These are phyloP conservation scores for Colletotrichum sublineola DNA, from an alignment of 2,329 filamentous ascomycete species.

Conservation along the genomic window DNA sequence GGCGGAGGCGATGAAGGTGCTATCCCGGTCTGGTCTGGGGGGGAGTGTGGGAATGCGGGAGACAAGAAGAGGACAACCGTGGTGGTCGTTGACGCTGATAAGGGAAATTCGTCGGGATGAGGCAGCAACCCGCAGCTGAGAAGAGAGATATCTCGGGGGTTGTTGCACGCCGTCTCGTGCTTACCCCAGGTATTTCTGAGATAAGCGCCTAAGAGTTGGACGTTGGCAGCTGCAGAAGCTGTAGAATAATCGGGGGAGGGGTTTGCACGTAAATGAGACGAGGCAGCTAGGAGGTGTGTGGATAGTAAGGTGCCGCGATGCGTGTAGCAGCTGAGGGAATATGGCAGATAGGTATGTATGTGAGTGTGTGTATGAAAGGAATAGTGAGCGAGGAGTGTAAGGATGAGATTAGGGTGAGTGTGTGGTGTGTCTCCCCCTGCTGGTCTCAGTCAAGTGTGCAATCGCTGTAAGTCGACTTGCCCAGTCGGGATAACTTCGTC, in stretches of 20 bases:
- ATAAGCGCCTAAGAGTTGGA: conserved; percentile 29
- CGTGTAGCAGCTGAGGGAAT: conserved; percentile 5
- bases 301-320: conserved; percentile 24
- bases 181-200: conserved; percentile 33
- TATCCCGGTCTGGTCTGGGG: conserved; percentile 14
- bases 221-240: conserved; percentile 40
- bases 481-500: conserved; percentile 35
- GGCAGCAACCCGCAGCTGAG: conserved; percentile 4
- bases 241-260: conserved; percentile 25
- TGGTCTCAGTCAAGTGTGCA: conserved; percentile 38
- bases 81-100: conserved; percentile 24
- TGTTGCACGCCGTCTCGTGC: conserved; percentile 33
- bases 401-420: conserved; percentile 8
- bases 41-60: conserved; percentile 16
- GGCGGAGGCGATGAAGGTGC: conserved; percentile 33
- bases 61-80: conserved; percentile 5
- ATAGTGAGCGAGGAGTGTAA: conserved; percentile 10
- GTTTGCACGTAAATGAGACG: conserved; percentile 28
- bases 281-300: conserved; percentile 25
- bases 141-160: conserved; percentile 30
- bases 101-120: conserved; percentile 28
- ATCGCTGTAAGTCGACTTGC: conserved; percentile 37
- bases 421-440: conserved; percentile 13
- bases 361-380: conserved; percentile 9
- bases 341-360: conserved; percentile 28